phyloP scores from a whole-genome alignment of 345 rosid species.

The Citropsis articulata region DNA sequence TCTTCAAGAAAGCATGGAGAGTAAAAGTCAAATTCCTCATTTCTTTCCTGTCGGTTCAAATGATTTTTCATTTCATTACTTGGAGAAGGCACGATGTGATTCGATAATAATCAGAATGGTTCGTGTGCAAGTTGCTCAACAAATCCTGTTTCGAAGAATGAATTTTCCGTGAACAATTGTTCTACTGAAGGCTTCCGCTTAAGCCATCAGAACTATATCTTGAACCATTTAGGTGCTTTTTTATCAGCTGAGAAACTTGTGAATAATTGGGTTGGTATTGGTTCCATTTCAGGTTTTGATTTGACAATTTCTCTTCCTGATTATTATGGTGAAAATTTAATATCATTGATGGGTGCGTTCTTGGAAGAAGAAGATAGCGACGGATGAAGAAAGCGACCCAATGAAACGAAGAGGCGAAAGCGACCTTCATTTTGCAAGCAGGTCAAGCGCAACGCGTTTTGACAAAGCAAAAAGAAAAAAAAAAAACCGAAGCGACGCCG shows the following conservation, averaged over 20 bases:
- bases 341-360: too few relatives aligned
- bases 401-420: too few relatives aligned
- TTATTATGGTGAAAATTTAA: too few relatives aligned
- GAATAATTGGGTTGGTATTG: constrained; percentile 61
- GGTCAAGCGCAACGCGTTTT: too few relatives aligned
- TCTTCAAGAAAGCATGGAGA: constrained; percentile 39
- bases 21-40: constrained; percentile 49
- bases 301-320: constrained; percentile 68
- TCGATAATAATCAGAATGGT: constrained; percentile 33
- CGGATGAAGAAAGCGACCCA: too few relatives aligned
- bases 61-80: constrained; percentile 35
- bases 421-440: too few relatives aligned
- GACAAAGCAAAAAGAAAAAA: too few relatives aligned
- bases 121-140: constrained; percentile 37
- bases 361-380: too few relatives aligned
- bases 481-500: too few relatives aligned
- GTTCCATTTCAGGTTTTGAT: constrained; percentile 69
- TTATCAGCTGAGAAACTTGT: constrained; percentile 48
- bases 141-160: constrained; percentile 26
- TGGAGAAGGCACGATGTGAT: constrained; percentile 35
- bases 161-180: constrained; percentile 19
- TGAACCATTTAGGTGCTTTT: constrained; percentile 54
- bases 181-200: constrained; percentile 28
- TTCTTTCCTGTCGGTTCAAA: constrained; percentile 46
- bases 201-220: constrained; percentile 50